Evolutionary conservation across 305 asterid genomes (phyloP).

Genomic region (Fraxinus angustifolia): DNA sequence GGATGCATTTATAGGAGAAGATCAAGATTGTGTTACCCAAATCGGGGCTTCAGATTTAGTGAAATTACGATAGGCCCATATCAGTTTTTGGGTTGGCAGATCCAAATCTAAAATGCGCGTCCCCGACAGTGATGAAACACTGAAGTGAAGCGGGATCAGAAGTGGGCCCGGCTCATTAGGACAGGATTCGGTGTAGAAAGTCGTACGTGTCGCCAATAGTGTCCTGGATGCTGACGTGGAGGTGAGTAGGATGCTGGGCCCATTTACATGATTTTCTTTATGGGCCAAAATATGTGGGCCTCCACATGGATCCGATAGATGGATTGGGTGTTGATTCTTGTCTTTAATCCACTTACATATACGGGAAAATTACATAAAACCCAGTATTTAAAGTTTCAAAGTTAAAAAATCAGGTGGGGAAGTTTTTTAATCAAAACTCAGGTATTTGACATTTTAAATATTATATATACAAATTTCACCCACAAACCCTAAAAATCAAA

Average conservation of each 20-base stretch:
- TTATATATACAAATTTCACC: too few relatives aligned
- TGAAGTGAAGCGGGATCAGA: not conserved
- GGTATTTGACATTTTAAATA: too few relatives aligned
- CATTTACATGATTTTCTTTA: not conserved
- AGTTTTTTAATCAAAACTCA: too few relatives aligned
- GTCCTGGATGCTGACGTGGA: not conserved
- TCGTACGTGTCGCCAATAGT: not conserved
- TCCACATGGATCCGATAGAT: not conserved
- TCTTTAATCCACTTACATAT: not conserved
- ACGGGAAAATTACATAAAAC: too few relatives aligned
- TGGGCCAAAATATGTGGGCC: not conserved
- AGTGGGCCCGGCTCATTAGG: not conserved
- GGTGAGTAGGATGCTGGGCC: not conserved
- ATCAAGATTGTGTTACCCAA: constrained; percentile 22
- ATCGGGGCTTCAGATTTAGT: constrained; percentile 24
- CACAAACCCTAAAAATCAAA: too few relatives aligned
- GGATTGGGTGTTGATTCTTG: not conserved
- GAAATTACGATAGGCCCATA: constrained; percentile 33
- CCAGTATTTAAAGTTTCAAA: too few relatives aligned
- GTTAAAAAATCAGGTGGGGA: too few relatives aligned
- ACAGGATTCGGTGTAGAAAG: not conserved
- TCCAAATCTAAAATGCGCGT: not conserved
- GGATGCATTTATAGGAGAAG: constrained; percentile 29
- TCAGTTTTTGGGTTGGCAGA: not conserved
- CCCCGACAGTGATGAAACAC: constrained; percentile 2